Conservation (phyloP, 768 basidiomycete genomes). For the Trametes gibbosa region DNA sequence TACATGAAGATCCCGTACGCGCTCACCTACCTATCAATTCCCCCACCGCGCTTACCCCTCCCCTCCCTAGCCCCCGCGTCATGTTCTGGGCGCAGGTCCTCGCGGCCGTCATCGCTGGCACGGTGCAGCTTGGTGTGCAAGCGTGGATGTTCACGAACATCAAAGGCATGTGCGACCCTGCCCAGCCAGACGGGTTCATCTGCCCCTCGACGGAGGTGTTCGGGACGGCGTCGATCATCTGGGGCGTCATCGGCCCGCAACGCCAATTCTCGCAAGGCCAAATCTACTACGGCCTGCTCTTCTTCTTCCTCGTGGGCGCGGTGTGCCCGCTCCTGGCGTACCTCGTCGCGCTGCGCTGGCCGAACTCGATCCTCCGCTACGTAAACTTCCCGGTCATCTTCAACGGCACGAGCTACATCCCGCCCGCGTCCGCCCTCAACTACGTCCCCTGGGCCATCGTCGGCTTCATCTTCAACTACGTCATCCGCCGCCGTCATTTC, state of each 20-base stretch:
- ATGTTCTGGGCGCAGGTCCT: constrained; percentile 76
- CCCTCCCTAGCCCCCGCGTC: constrained; percentile 43
- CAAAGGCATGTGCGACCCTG: constrained; percentile 50
- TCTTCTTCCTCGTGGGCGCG: constrained; percentile 79
- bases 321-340: constrained; percentile 56
- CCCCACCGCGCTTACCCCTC: not conserved
- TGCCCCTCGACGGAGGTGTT: constrained; percentile 73
- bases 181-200: constrained; percentile 61
- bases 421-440: constrained; percentile 84
- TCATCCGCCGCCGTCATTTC: constrained; percentile 65
- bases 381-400: constrained; percentile 54
- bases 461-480: constrained; percentile 77
- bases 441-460: constrained; percentile 78
- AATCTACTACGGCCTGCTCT: constrained; percentile 44
- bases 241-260: constrained; percentile 74
- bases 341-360: constrained; percentile 54
- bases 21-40: too few relatives aligned
- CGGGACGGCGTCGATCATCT: constrained; percentile 75
- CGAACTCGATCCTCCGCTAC: constrained; percentile 64
- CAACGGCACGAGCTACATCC: constrained; percentile 66
- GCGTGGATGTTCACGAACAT: constrained; percentile 76
- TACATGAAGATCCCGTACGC: constrained; percentile 62
- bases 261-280: constrained; percentile 68
- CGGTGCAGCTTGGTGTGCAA: constrained; percentile 74
- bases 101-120: constrained; percentile 66